Evolutionary conservation across 2,329 filamentous ascomycete genomes (phyloP).

Genomic region (Pyrenophora seminiperda): DNA sequence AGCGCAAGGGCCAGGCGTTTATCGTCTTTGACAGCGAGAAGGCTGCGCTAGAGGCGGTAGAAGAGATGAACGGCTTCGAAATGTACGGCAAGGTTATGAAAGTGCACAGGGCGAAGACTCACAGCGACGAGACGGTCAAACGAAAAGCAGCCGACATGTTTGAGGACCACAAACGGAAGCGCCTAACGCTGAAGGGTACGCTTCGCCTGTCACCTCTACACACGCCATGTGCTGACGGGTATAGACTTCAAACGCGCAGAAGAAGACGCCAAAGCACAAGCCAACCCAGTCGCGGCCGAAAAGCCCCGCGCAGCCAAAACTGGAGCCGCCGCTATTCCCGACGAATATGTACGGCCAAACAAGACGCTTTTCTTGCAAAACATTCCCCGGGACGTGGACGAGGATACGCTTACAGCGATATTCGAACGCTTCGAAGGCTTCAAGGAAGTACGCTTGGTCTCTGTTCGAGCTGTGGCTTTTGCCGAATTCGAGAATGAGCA

Average conservation of each 20-base stretch:
- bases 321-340: slow-evolving; percentile 82
- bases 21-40: slow-evolving; percentile 85
- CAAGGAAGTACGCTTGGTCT: slow-evolving; percentile 87
- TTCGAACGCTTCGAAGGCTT: slow-evolving; percentile 94
- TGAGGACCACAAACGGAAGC: slow-evolving; percentile 81
- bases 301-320: slow-evolving; percentile 66
- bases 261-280: slow-evolving; percentile 78
- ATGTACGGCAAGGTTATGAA: slow-evolving; percentile 91
- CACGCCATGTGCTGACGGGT: slow-evolving; percentile 42
- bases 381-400: slow-evolving; percentile 82
- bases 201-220: neutral
- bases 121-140: slow-evolving; percentile 86
- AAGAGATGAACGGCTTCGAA: slow-evolving; percentile 90
- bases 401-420: slow-evolving; percentile 76
- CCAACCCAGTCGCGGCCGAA: slow-evolving; percentile 63
- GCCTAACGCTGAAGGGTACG: slow-evolving; percentile 87
- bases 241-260: slow-evolving; percentile 78
- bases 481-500: slow-evolving; percentile 93
- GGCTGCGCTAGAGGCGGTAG: slow-evolving; percentile 78
- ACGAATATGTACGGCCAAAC: slow-evolving; percentile 97
- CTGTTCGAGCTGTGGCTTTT: slow-evolving; percentile 89
- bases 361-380: slow-evolving; percentile 96
- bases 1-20: slow-evolving; percentile 94
- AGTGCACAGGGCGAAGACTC: slow-evolving; percentile 78
- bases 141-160: slow-evolving; percentile 78